phyloP scores from a whole-genome alignment of 106 monocot genomes.

The Dactylorhiza incarnata region DNA sequence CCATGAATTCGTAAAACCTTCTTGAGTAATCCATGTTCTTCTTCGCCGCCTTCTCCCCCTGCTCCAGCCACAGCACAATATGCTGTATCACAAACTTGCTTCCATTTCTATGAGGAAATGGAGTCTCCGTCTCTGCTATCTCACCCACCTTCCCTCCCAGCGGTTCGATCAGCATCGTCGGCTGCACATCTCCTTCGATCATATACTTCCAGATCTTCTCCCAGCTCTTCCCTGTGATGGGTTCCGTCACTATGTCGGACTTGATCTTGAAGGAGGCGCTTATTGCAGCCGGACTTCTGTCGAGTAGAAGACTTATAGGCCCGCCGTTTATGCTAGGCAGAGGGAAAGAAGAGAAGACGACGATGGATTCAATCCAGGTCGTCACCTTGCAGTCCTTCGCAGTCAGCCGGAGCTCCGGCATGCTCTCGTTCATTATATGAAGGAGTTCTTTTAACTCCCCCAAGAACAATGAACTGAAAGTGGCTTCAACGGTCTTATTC shows the following conservation, averaged over 20 bases:
- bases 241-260: conserved; percentile 22
- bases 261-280: conserved; percentile 24
- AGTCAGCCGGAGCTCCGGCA: conserved; percentile 21
- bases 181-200: conserved; percentile 6
- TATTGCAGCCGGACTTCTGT: not conserved
- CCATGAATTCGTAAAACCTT: conserved; percentile 10
- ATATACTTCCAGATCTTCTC: conserved; percentile 16
- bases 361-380: conserved; percentile 36
- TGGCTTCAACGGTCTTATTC: conserved; percentile 2
- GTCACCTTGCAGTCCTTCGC: conserved; percentile 35
- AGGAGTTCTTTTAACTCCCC: conserved; percentile 23
- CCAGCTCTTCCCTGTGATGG: conserved; percentile 3
- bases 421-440: conserved; percentile 7
- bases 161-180: conserved; percentile 19
- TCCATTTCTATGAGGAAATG: conserved; percentile 33
- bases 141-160: conserved; percentile 20
- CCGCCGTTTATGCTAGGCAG: not conserved
- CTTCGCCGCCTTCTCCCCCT: not conserved
- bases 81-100: conserved; percentile 17
- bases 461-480: conserved; percentile 30
- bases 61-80: conserved; percentile 5
- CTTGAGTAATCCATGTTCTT: conserved; percentile 7
- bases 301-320: conserved; percentile 11
- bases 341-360: conserved; percentile 17
- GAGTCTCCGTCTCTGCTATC: conserved; percentile 15